These are phyloP conservation scores for Termitomyces sp. DNA, from an alignment of 1,284 basidiomycete genomes.

Conservation along the genomic window DNA sequence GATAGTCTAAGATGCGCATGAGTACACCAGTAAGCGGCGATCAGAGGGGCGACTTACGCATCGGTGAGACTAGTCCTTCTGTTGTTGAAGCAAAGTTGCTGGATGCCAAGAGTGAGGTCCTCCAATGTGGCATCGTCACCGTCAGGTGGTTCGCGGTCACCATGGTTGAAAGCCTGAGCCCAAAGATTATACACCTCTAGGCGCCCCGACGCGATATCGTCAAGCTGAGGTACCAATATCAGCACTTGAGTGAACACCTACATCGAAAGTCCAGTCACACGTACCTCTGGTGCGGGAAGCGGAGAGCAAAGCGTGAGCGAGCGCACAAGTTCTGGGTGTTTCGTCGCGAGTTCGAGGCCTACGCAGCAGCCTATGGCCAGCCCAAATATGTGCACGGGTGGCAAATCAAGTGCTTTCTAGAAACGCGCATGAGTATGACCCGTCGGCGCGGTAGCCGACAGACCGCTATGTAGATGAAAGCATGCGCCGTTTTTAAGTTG, in stretches of 20 bases:
- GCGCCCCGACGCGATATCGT: slow-evolving; percentile 31
- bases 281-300: slow-evolving; percentile 32
- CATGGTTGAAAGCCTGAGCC: slow-evolving; percentile 23
- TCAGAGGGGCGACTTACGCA: slow-evolving; percentile 26
- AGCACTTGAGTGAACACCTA: background rate
- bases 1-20: slow-evolving; percentile 20
- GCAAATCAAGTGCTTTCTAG: slow-evolving; percentile 31
- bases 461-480: background rate
- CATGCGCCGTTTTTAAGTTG: background rate
- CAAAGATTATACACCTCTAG: slow-evolving; percentile 33
- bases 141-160: slow-evolving; percentile 8
- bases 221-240: slow-evolving; percentile 23
- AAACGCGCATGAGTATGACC: background rate
- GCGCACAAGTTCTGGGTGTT: slow-evolving; percentile 29
- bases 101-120: slow-evolving; percentile 30
- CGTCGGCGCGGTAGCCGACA: background rate
- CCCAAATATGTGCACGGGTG: slow-evolving; percentile 35
- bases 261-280: slow-evolving; percentile 1
- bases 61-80: slow-evolving; percentile 23
- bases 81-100: slow-evolving; percentile 34
- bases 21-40: background rate
- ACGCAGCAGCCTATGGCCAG: slow-evolving; percentile 33
- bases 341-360: slow-evolving; percentile 31
- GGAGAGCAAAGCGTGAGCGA: slow-evolving; percentile 37
- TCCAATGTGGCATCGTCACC: slow-evolving; percentile 19